A percentile compares a stretch with the other conserved stretches of the same genome.
phyloP scores from a whole-genome alignment of 495 filamentous ascomycete species.

The Neurospora sp. region DNA sequence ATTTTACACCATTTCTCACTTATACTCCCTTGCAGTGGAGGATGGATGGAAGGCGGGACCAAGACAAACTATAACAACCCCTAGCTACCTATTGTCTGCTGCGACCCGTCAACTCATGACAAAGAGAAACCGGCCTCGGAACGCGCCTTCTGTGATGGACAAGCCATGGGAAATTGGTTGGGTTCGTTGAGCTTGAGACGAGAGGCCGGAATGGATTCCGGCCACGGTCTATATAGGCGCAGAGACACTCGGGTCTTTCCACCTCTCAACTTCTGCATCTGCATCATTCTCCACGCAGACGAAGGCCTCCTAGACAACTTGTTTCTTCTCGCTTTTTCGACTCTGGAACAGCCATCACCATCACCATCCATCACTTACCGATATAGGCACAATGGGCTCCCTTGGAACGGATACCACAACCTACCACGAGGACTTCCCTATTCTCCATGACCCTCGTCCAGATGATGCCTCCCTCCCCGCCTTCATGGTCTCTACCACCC shows the following conservation, averaged over 20 bases:
- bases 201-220: conserved; percentile 55
- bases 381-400: conserved; percentile 27
- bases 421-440: conserved; percentile 15
- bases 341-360: neutral
- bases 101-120: conserved; percentile 9
- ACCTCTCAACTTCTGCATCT: conserved; percentile 6
- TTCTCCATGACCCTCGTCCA: conserved; percentile 30
- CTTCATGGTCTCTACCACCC: conserved; percentile 79
- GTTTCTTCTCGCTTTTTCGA: neutral
- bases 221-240: conserved; percentile 48
- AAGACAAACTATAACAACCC: neutral
- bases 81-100: conserved; percentile 1
- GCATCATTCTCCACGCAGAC: conserved; percentile 3
- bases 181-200: neutral
- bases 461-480: conserved; percentile 49
- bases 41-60: neutral
- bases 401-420: conserved; percentile 14
- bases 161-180: neutral
- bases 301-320: neutral
- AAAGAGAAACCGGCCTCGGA: conserved; percentile 15
- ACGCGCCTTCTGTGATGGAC: neutral
- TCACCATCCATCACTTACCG: conserved; percentile 8
- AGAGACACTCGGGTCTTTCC: conserved; percentile 23
- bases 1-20: neutral
- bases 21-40: neutral